Conservation (phyloP, 164 flowering plant species). For the Berberis vulgaris region DNA sequence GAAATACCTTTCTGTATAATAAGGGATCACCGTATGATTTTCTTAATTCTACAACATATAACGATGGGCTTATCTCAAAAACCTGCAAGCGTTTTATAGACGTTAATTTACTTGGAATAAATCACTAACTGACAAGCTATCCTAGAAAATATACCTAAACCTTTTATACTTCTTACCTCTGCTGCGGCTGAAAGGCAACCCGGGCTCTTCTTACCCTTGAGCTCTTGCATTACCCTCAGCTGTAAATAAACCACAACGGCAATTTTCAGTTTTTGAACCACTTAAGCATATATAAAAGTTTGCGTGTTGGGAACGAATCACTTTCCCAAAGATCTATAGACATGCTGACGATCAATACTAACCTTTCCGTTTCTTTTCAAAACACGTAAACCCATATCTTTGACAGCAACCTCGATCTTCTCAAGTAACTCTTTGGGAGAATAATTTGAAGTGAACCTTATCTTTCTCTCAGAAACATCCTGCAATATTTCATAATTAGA, state of each 20-base stretch:
- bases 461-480: slow-evolving; percentile 88
- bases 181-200: slow-evolving; percentile 58
- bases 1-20: slow-evolving; percentile 66
- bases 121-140: no score
- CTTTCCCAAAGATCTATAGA: neutral
- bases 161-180: slow-evolving; percentile 38
- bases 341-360: slow-evolving; percentile 9
- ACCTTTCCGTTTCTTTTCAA: slow-evolving; percentile 77
- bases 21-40: slow-evolving; percentile 74
- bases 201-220: slow-evolving; percentile 29
- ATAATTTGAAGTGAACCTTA: slow-evolving; percentile 76
- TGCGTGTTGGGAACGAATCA: neutral
- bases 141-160: no score
- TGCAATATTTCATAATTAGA: slow-evolving; percentile 16
- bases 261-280: neutral
- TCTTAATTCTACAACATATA: slow-evolving; percentile 83
- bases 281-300: neutral
- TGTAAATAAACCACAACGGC: slow-evolving; percentile 14
- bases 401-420: slow-evolving; percentile 58
- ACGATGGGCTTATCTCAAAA: slow-evolving; percentile 69
- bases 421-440: slow-evolving; percentile 59
- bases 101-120: neutral
- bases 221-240: slow-evolving; percentile 60
- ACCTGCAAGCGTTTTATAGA: slow-evolving; percentile 37
- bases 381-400: slow-evolving; percentile 69